phyloP scores from a whole-genome alignment of 495 filamentous ascomycete genomes.

The Pyrenula massariospora region DNA sequence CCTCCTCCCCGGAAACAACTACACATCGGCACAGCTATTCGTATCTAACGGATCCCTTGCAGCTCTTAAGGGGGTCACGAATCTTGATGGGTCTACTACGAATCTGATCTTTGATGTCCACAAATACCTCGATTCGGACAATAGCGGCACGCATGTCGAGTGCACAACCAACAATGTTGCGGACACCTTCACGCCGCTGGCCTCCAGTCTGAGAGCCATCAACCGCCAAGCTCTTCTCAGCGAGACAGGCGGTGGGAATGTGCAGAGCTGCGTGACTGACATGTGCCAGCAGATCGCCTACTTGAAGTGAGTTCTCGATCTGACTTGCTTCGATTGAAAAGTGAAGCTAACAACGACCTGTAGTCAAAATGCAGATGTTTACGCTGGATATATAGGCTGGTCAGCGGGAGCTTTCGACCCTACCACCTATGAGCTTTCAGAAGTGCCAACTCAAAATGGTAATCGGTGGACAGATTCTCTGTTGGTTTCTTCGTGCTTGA shows the following conservation, averaged over 20 bases:
- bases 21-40: constrained; percentile 31
- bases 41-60: constrained; percentile 22
- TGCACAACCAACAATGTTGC: constrained; percentile 32
- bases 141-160: constrained; percentile 33
- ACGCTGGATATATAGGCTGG: constrained; percentile 36
- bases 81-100: constrained; percentile 36
- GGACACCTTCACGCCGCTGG: constrained; percentile 30
- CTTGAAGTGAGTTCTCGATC: background rate
- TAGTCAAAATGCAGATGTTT: constrained; percentile 34
- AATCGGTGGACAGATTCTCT: background rate
- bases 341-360: too few relatives aligned
- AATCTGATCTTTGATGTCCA: constrained; percentile 41
- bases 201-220: constrained; percentile 28
- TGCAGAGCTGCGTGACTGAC: constrained; percentile 20
- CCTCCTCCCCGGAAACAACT: constrained; percentile 29
- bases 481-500: background rate
- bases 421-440: background rate
- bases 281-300: constrained; percentile 17
- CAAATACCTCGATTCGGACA: constrained; percentile 41
- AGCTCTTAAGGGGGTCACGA: constrained; percentile 32
- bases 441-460: background rate
- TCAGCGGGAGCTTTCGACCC: constrained; percentile 28
- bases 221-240: constrained; percentile 34
- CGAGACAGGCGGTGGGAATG: constrained; percentile 40
- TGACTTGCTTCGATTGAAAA: too few relatives aligned